Base-by-base conservation (phyloP, 129 eudicot genomes). In the Ambrosia trifida region DNA sequence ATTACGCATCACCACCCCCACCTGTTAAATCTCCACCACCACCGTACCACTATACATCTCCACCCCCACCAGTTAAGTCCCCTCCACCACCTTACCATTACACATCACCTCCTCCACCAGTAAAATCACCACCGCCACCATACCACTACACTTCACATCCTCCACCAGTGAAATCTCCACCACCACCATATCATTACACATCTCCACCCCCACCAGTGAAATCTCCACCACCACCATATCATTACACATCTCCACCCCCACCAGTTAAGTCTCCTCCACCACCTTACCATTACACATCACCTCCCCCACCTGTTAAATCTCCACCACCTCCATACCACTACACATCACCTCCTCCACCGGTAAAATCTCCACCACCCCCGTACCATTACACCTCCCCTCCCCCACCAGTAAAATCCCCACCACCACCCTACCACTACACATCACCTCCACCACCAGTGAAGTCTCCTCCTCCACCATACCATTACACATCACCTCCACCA, bases 311-410 rank as follows among this genome's bases (percentile, higher is more conserved):
- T 0, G 47, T 52, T 0, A 74, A 74, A 10, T 79, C 78, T 0
- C 78, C 78, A 7, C 83, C 83, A 0, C 83, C 78, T 14, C 78
- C 83, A 19, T 80, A 80, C n/a, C 65, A 75, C 3, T 68, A 75
- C 19, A 51, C 72, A 0, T 76, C 84, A 1, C 84, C 84, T 0
- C 80, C 84, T 0, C 77, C 81, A 5, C 72, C 71, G 0, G 61
- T 14, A 0, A 46, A 68, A 4, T 73, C 79, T 0, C 76, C 83
- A 1, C 83, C 83, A 0, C 80, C 80, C 4, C 83, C 80, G 0
- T 81, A 81, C 51, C 64, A 76, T 1, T 70, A 76, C 52, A 9
- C 77, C 0, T 77, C 85, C 0, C 85, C 85, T 0, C 85, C 85
- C 0, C 74, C 78, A 8, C 81, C 75, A 0, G 31, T 58, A 0